Conservation (phyloP, 1,284 basidiomycete genomes). For the Austroboletus niveus region DNA sequence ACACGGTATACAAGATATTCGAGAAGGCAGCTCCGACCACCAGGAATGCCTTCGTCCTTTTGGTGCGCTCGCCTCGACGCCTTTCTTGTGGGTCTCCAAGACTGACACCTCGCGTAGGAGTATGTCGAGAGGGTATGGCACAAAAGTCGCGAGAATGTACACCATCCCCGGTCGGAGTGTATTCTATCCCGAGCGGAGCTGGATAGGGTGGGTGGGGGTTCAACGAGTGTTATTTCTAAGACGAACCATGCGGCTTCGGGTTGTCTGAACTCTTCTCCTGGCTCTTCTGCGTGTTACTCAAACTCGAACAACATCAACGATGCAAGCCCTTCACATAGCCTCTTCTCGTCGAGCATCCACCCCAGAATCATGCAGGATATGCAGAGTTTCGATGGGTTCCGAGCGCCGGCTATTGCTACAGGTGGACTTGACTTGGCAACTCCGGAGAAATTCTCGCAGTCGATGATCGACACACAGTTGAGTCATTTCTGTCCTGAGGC, state of each 20-base stretch:
- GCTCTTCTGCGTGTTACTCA: too few species aligned
- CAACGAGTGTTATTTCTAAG: slow-evolving; percentile 46
- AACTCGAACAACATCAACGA: too few species aligned
- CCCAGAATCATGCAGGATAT: slow-evolving; percentile 45
- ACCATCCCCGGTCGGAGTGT: slow-evolving; percentile 33
- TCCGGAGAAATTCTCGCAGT: slow-evolving; percentile 26
- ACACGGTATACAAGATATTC: slow-evolving; percentile 48
- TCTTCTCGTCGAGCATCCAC: slow-evolving; percentile 31
- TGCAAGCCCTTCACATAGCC: background rate
- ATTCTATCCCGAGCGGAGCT: slow-evolving; percentile 47
- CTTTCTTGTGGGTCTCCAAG: too few species aligned
- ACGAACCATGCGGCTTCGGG: slow-evolving; percentile 4
- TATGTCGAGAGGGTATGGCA: slow-evolving; percentile 48
- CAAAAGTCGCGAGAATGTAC: slow-evolving; percentile 51
- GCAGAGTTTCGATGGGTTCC: slow-evolving; percentile 35
- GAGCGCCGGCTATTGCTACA: slow-evolving; percentile 30
- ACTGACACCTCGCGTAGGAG: slow-evolving; percentile 34
- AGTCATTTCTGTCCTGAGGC: slow-evolving; percentile 18
- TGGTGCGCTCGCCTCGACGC: slow-evolving; percentile 38
- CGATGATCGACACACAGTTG: slow-evolving; percentile 29
- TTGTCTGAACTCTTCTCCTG: background rate
- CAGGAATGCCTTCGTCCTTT: slow-evolving; percentile 46
- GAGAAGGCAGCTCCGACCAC: slow-evolving; percentile 48
- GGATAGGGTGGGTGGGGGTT: slow-evolving; percentile 57
- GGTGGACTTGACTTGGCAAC: slow-evolving; percentile 7